Conservation (phyloP, 2,329 filamentous ascomycete genomes). For the Fusarium devonianum region DNA sequence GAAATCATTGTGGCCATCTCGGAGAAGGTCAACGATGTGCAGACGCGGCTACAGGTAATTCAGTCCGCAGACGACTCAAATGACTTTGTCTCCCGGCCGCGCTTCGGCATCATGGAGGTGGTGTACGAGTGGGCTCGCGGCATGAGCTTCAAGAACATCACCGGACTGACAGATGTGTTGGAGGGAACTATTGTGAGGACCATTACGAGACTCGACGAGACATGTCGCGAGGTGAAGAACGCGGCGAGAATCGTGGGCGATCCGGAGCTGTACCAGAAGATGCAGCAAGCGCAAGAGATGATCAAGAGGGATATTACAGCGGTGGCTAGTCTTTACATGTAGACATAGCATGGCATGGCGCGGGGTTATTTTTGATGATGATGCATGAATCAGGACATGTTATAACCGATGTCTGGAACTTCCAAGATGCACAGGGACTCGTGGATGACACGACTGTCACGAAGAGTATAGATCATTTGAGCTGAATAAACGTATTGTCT, state of each 20-base stretch:
- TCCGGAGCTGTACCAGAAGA: conserved; percentile 91
- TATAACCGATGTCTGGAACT: too few relatives aligned
- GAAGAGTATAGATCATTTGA: neutral
- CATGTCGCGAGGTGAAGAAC: conserved; percentile 96
- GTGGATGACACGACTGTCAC: neutral
- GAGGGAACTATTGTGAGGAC: conserved; percentile 97
- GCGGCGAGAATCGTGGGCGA: conserved; percentile 95
- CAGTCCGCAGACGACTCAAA: conserved; percentile 88
- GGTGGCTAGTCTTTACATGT: conserved; percentile 89
- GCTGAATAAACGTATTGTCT: conserved; percentile 11
- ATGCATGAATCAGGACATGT: too few relatives aligned
- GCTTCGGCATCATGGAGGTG: conserved; percentile 95
- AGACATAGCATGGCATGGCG: conserved; percentile 28
- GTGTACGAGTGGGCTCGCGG: conserved; percentile 98
- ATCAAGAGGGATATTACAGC: conserved; percentile 96
- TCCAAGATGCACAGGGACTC: neutral
- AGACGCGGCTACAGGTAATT: conserved; percentile 91
- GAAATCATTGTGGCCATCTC: conserved; percentile 88
- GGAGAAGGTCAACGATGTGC: conserved; percentile 89
- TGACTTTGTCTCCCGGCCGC: conserved; percentile 85
- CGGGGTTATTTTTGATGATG: conserved; percentile 5
- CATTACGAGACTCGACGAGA: conserved; percentile 93
- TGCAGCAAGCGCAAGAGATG: conserved; percentile 96
- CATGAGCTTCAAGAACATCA: conserved; percentile 99
- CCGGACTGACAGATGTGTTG: conserved; percentile 91